These are phyloP conservation scores for Lasiosphaeria miniovina DNA, from an alignment of 495 filamentous ascomycete species.

Conservation along the genomic window DNA sequence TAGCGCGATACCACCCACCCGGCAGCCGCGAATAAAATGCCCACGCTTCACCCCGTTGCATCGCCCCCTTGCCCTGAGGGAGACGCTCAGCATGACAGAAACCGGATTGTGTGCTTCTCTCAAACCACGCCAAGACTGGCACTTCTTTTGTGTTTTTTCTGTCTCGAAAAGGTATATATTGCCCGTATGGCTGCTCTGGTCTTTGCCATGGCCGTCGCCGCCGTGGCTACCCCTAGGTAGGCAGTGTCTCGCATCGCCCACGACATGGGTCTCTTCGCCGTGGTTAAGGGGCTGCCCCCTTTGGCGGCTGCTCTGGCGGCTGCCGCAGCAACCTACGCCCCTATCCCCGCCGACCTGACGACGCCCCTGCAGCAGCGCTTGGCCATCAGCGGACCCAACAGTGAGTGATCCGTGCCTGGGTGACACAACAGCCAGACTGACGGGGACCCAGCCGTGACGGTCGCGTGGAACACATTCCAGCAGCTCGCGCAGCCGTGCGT, in stretches of 20 bases:
- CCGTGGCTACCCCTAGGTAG: too few species aligned
- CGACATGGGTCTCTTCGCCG: background rate
- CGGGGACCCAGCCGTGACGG: slow-evolving; percentile 44
- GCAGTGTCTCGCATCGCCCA: background rate
- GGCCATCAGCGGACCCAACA: slow-evolving; percentile 52
- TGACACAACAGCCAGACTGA: background rate
- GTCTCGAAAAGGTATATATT: too few species aligned
- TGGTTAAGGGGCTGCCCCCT: slow-evolving; percentile 37
- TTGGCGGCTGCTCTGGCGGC: slow-evolving; percentile 35
- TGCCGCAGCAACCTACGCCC: slow-evolving; percentile 48
- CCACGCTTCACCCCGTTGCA: too few species aligned
- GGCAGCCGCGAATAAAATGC: too few species aligned
- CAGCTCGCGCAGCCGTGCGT: slow-evolving; percentile 40
- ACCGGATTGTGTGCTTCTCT: too few species aligned
- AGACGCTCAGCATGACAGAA: too few species aligned
- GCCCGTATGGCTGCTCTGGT: too few species aligned
- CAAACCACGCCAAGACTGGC: too few species aligned
- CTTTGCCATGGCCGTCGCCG: too few species aligned
- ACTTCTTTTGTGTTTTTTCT: too few species aligned
- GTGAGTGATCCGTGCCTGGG: slow-evolving; percentile 33
- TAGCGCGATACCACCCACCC: too few species aligned
- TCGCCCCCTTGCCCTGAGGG: too few species aligned
- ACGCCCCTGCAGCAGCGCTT: slow-evolving; percentile 58
- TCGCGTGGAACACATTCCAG: slow-evolving; percentile 52
- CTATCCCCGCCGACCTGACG: slow-evolving; percentile 52